Evolutionary conservation across 176 grass and related monocot species (phyloP).

Genomic region (Elaeis guineensis): DNA sequence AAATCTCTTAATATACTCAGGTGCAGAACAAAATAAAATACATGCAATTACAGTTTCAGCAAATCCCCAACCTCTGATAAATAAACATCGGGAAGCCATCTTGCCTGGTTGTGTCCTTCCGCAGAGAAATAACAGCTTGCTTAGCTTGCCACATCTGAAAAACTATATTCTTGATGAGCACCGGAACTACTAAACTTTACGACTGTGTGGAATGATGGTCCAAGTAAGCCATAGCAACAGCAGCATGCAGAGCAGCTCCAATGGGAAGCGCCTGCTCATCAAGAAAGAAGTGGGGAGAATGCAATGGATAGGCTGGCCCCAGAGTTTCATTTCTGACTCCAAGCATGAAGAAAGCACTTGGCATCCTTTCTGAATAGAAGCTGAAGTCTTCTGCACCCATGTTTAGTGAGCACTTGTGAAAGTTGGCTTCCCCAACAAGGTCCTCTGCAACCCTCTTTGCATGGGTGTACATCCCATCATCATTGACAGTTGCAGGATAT

Average conservation of each 20-base stretch:
- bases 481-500: slow-evolving; percentile 57
- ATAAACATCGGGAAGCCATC: too few species aligned
- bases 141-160: too few species aligned
- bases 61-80: too few species aligned
- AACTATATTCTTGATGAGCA: too few species aligned
- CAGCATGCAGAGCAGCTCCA: slow-evolving; percentile 52
- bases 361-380: slow-evolving; percentile 49
- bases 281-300: slow-evolving; percentile 47
- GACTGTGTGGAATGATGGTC: slow-evolving; percentile 5
- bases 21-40: too few species aligned
- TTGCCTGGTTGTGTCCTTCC: too few species aligned
- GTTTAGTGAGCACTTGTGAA: background rate
- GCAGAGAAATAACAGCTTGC: too few species aligned
- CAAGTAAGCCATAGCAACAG: slow-evolving; percentile 54
- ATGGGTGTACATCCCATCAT: slow-evolving; percentile 36
- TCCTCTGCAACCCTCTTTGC: slow-evolving; percentile 34
- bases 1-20: too few species aligned
- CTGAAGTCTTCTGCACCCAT: slow-evolving; percentile 66
- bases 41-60: too few species aligned
- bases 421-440: slow-evolving; percentile 45
- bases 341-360: slow-evolving; percentile 36
- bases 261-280: slow-evolving; percentile 48
- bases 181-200: too few species aligned
- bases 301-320: slow-evolving; percentile 10
- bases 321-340: slow-evolving; percentile 13